These are phyloP conservation scores for Gnomoniopsis smithogilvyi DNA, from an alignment of 2,329 filamentous ascomycete species.

Conservation along the genomic window DNA sequence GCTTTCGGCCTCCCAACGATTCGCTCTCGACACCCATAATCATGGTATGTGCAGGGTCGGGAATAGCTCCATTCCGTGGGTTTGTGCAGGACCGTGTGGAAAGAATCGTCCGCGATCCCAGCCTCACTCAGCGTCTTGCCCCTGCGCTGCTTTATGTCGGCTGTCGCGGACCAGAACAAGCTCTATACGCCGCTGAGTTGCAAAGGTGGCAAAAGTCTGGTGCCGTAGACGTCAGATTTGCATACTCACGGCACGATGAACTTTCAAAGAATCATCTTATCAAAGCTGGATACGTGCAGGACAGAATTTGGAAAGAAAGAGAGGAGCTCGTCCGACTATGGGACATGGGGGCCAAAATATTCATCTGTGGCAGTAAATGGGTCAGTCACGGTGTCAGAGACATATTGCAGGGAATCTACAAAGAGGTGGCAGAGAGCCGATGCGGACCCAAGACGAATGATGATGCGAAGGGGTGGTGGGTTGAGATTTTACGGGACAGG, in stretches of 20 bases:
- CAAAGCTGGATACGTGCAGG: slow-evolving; percentile 10
- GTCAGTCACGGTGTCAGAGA: not conserved
- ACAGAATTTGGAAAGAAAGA: slow-evolving; percentile 18
- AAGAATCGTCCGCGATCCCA: not conserved
- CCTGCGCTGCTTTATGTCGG: slow-evolving; percentile 39
- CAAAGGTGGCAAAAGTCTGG: slow-evolving; percentile 20
- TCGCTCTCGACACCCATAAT: slow-evolving; percentile 40
- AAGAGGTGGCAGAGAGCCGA: not conserved
- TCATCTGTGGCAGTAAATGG: slow-evolving; percentile 17
- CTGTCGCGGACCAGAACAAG: slow-evolving; percentile 33
- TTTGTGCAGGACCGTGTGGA: slow-evolving; percentile 34
- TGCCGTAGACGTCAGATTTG: slow-evolving; percentile 14
- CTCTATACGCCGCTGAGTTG: slow-evolving; percentile 25
- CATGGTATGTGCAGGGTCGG: slow-evolving; percentile 48
- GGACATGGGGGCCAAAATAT: slow-evolving; percentile 12
- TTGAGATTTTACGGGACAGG: slow-evolving; percentile 1
- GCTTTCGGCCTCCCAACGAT: slow-evolving; percentile 41
- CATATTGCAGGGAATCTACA: not conserved
- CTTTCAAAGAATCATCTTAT: not conserved
- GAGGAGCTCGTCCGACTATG: slow-evolving; percentile 14
- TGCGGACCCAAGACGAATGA: not conserved
- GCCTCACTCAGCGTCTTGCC: slow-evolving; percentile 29
- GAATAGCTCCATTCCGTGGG: slow-evolving; percentile 40
- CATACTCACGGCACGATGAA: slow-evolving; percentile 6
- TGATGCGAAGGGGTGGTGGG: not conserved